Evolutionary conservation across 2,329 filamentous ascomycete species (phyloP).

Genomic region (Fusarium sp.): DNA sequence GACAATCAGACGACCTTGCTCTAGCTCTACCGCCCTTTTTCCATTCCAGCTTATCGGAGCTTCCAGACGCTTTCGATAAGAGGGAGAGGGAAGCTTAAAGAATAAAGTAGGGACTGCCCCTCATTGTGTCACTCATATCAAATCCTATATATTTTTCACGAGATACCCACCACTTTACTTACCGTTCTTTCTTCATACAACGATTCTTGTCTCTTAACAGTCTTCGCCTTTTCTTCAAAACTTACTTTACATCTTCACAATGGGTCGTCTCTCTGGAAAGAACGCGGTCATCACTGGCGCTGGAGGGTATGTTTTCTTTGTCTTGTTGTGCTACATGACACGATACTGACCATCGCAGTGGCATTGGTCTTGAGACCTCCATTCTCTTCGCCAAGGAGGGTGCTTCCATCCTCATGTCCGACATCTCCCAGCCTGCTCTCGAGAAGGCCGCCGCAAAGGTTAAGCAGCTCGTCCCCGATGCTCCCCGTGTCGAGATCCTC

Average conservation of each 20-base stretch:
- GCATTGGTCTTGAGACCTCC: conserved; percentile 90
- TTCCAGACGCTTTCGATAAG: conserved; percentile 23
- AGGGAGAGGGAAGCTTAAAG: conserved; percentile 9
- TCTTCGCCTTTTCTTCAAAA: neutral
- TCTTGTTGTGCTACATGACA: neutral
- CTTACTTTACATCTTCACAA: conserved; percentile 38
- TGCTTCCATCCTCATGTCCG: conserved; percentile 83
- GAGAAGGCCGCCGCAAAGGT: conserved; percentile 80
- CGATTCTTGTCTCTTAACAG: neutral
- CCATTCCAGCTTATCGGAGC: conserved; percentile 23
- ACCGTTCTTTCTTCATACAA: neutral
- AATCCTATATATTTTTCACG: neutral
- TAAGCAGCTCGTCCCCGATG: conserved; percentile 73
- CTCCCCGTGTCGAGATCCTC: conserved; percentile 69
- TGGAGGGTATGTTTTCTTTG: conserved; percentile 72
- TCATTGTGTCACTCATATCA: conserved; percentile 8
- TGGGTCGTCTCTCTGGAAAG: conserved; percentile 66
- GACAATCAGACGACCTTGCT: conserved; percentile 12
- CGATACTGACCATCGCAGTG: conserved; percentile 59
- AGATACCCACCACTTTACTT: conserved; percentile 3
- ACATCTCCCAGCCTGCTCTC: conserved; percentile 82
- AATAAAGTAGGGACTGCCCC: neutral
- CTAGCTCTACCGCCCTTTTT: neutral
- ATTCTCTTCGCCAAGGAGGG: conserved; percentile 92
- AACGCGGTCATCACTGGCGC: conserved; percentile 82